Evolutionary conservation across 2,329 filamentous ascomycete species (phyloP).

Genomic region (Talaromyces pinophilus): DNA sequence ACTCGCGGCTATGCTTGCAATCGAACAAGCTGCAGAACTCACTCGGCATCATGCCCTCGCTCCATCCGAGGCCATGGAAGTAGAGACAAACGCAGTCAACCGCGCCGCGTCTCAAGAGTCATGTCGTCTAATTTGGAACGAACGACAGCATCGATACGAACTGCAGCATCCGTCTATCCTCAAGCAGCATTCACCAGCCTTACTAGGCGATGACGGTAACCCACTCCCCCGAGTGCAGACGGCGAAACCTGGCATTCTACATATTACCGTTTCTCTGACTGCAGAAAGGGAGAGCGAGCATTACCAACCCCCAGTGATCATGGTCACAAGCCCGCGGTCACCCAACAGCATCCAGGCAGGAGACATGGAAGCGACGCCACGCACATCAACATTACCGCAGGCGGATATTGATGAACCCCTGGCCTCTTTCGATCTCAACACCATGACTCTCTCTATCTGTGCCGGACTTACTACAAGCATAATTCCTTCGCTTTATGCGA

Average conservation of each 20-base stretch:
- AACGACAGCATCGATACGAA: slow-evolving; percentile 44
- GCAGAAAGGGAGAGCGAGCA: slow-evolving; percentile 29
- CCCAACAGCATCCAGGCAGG: slow-evolving; percentile 39
- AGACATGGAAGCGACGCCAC: slow-evolving; percentile 35
- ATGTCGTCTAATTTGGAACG: slow-evolving; percentile 49
- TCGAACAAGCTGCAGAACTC: slow-evolving; percentile 48
- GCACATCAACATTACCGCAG: slow-evolving; percentile 44
- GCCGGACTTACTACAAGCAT: slow-evolving; percentile 42
- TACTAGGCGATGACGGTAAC: slow-evolving; percentile 39
- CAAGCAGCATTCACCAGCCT: slow-evolving; percentile 32
- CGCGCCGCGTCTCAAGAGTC: slow-evolving; percentile 50
- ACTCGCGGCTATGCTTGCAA: slow-evolving; percentile 51
- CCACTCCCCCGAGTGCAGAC: slow-evolving; percentile 36
- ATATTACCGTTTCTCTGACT: slow-evolving; percentile 44
- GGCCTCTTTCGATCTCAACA: slow-evolving; percentile 47
- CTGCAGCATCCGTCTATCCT: slow-evolving; percentile 49
- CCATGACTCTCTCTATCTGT: slow-evolving; percentile 44
- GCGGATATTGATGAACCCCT: slow-evolving; percentile 43
- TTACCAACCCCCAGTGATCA: slow-evolving; percentile 34
- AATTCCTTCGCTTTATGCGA: slow-evolving; percentile 50
- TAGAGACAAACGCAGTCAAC: slow-evolving; percentile 47
- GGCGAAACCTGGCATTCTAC: slow-evolving; percentile 39
- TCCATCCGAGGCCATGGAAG: slow-evolving; percentile 43
- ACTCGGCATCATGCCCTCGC: slow-evolving; percentile 44
- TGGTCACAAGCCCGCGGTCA: slow-evolving; percentile 42